phyloP scores from a whole-genome alignment of 306 rosid genomes.

The Carpinus fangiana region DNA sequence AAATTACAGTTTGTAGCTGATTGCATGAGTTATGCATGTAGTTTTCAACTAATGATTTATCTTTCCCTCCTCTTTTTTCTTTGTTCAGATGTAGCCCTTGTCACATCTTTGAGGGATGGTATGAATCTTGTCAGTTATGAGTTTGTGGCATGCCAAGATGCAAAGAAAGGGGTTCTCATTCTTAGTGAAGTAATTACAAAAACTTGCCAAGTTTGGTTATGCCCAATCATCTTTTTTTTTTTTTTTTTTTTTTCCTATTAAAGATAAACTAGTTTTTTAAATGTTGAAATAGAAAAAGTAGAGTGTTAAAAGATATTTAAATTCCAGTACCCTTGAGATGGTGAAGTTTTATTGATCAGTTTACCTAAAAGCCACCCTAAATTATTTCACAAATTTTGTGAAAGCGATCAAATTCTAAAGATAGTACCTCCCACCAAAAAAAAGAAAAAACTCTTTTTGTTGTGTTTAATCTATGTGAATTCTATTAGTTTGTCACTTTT shows the following conservation, averaged over 20 bases:
- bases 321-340: too few species aligned
- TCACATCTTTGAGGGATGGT: slow-evolving; percentile 86
- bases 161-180: slow-evolving; percentile 82
- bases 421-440: too few species aligned
- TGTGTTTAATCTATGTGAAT: too few species aligned
- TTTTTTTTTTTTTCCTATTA: background rate
- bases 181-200: slow-evolving; percentile 75
- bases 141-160: slow-evolving; percentile 87
- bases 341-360: too few species aligned
- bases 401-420: too few species aligned
- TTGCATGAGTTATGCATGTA: background rate
- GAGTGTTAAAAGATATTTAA: too few species aligned
- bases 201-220: slow-evolving; percentile 11
- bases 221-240: background rate
- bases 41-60: slow-evolving; percentile 19
- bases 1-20: background rate
- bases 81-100: slow-evolving; percentile 73
- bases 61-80: slow-evolving; percentile 4
- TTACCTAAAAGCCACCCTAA: too few species aligned
- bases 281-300: background rate
- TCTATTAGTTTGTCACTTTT: too few species aligned
- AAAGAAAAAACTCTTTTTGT: too few species aligned
- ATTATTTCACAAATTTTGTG: too few species aligned
- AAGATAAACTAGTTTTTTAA: background rate
- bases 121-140: slow-evolving; percentile 95